Conservation (phyloP, 768 basidiomycete genomes). For the Trametes elegans region DNA sequence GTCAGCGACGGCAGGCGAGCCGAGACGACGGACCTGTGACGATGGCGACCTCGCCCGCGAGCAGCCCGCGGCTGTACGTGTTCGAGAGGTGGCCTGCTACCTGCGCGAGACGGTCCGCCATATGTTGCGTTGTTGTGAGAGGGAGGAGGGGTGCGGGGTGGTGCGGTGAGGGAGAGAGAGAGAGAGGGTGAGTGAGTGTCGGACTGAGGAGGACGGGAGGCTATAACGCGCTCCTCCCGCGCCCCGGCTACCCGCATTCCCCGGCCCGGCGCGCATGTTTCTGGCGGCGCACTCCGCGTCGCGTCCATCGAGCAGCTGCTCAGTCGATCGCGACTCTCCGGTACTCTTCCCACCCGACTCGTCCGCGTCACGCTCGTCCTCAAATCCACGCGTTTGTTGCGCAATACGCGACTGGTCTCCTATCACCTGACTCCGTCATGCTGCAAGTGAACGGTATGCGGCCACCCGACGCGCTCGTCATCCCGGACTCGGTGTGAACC, state of each 20-base stretch:
- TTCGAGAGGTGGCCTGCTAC: constrained; percentile 69
- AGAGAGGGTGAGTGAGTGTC: background rate
- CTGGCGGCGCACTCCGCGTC: too few species aligned
- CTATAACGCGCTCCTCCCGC: background rate
- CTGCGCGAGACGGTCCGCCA: constrained; percentile 52
- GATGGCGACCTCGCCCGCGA: constrained; percentile 79
- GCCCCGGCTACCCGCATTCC: constrained; percentile 17
- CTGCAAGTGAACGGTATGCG: background rate
- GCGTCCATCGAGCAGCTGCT: background rate
- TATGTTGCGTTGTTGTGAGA: constrained; percentile 9
- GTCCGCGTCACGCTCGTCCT: background rate
- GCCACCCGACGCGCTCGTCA: background rate
- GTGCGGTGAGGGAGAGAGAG: background rate
- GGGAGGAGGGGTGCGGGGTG: background rate
- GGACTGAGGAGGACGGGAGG: background rate
- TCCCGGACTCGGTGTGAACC: too few species aligned
- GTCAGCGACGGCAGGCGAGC: background rate
- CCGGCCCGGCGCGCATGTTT: constrained; percentile 19
- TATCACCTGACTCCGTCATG: background rate
- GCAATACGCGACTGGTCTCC: too few species aligned
- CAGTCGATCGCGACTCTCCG: background rate
- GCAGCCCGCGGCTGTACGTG: constrained; percentile 49
- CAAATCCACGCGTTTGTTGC: background rate
- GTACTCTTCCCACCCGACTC: background rate
- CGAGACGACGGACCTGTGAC: constrained; percentile 64